A percentile compares a stretch with the other conserved stretches of the same genome.
Conservation (phyloP, 2,329 filamentous ascomycete genomes). For the Claviceps humidiphila region DNA sequence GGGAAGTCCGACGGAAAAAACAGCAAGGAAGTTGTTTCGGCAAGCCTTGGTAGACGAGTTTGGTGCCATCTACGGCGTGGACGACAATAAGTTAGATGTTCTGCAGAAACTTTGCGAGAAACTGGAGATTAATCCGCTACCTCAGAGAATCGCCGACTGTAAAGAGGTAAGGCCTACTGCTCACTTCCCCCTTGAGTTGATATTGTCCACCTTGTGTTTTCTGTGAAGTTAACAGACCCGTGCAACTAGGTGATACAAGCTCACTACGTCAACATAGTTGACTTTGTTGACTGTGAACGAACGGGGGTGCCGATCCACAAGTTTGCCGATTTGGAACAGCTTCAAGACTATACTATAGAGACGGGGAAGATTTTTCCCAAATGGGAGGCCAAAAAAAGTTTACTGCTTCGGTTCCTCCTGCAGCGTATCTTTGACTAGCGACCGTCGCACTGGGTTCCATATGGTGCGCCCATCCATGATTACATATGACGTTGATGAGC, state of each 20-base stretch:
- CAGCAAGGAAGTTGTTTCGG: neutral
- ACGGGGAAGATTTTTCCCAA: neutral
- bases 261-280: slow-evolving; percentile 3
- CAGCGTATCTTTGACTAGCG: neutral
- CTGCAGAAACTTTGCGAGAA: slow-evolving; percentile 1
- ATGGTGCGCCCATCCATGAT: too few relatives aligned
- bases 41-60: neutral
- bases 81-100: neutral
- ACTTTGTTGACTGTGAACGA: slow-evolving; percentile 4
- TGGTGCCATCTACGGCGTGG: neutral
- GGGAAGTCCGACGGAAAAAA: neutral
- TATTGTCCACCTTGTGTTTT: too few relatives aligned
- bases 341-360: neutral
- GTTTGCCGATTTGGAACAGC: neutral
- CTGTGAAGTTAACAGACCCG: neutral
- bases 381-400: neutral
- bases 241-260: neutral
- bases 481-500: too few relatives aligned
- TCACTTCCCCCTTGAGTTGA: too few relatives aligned
- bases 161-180: neutral
- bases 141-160: neutral
- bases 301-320: neutral
- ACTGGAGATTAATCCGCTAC: neutral
- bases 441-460: too few relatives aligned
- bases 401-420: neutral